These are phyloP conservation scores for Leishmania gerbilli DNA, from an alignment of 208 protist species.

Conservation along the genomic window DNA sequence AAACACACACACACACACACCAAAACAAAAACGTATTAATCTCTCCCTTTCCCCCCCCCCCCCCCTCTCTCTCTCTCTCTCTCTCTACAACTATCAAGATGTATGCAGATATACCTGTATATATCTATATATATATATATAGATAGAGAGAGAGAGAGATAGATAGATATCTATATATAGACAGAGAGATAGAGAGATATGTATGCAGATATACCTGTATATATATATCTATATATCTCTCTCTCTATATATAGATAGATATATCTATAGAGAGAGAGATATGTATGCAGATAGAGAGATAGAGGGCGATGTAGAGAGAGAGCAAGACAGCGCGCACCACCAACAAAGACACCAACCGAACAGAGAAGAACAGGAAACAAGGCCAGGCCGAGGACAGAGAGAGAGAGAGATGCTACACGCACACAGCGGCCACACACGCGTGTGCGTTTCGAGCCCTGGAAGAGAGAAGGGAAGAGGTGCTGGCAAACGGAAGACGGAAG, in stretches of 20 bases:
- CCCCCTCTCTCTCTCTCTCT: neutral
- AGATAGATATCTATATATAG: too few species aligned
- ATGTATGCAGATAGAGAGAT: too few species aligned
- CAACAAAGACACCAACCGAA: neutral
- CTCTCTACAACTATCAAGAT: neutral
- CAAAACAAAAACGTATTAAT: neutral
- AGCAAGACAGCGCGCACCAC: neutral
- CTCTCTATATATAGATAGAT: too few species aligned
- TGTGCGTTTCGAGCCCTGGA: too few species aligned
- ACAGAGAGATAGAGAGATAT: too few species aligned
- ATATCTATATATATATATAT: too few species aligned
- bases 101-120: neutral
- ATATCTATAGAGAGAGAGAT: too few species aligned
- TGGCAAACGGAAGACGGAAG: constrained; percentile 3
- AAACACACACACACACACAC: constrained; percentile 10
- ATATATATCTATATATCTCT: too few species aligned
- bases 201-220: neutral
- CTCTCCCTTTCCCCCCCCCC: neutral
- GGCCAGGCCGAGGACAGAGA: neutral
- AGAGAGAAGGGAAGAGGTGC: neutral
- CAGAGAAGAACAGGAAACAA: neutral
- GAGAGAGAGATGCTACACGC: neutral
- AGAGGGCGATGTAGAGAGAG: neutral
- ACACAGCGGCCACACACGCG: neutral
- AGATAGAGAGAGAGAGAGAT: too few species aligned